Evolutionary conservation across 75 land plant species (phyloP).

Genomic region (Pseudotsuga menziesii): DNA sequence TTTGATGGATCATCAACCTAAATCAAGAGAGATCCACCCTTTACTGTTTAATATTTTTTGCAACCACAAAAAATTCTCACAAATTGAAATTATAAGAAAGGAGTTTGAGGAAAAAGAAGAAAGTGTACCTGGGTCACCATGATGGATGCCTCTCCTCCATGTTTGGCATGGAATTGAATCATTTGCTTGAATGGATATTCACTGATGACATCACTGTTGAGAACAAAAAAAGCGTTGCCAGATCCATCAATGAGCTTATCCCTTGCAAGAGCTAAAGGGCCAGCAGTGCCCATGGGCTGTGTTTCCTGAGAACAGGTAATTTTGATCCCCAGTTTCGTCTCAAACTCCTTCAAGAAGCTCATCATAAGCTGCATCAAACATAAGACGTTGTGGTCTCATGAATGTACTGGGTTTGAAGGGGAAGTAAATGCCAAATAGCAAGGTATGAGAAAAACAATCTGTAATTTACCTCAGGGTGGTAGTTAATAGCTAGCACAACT

Average conservation of each 20-base stretch:
- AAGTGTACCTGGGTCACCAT: slow-evolving; percentile 90
- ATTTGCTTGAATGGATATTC: slow-evolving; percentile 85
- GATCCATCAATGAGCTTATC: slow-evolving; percentile 75
- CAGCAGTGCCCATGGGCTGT: slow-evolving; percentile 97
- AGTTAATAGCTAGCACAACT: slow-evolving; percentile 88
- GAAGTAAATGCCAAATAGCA: background rate
- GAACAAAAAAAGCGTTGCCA: slow-evolving; percentile 83
- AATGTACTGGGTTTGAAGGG: background rate
- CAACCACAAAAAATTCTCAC: background rate
- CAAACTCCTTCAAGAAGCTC: slow-evolving; percentile 85
- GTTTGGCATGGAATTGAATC: slow-evolving; percentile 79
- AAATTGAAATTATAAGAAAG: too few species aligned
- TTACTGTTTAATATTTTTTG: background rate
- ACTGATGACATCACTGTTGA: slow-evolving; percentile 95
- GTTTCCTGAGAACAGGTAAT: slow-evolving; percentile 91
- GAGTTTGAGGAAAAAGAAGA: background rate
- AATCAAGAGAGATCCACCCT: background rate
- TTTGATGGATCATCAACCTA: slow-evolving; percentile 95
- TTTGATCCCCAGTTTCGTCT: slow-evolving; percentile 71
- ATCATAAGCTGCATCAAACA: slow-evolving; percentile 71
- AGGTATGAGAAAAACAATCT: background rate
- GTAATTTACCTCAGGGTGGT: slow-evolving; percentile 78
- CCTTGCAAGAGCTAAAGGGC: slow-evolving; percentile 88
- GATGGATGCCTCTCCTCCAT: slow-evolving; percentile 91
- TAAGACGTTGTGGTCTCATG: background rate